Base-by-base conservation (phyloP, 371 early-diverging fungal species). In the Actinomortierella wolfii region DNA sequence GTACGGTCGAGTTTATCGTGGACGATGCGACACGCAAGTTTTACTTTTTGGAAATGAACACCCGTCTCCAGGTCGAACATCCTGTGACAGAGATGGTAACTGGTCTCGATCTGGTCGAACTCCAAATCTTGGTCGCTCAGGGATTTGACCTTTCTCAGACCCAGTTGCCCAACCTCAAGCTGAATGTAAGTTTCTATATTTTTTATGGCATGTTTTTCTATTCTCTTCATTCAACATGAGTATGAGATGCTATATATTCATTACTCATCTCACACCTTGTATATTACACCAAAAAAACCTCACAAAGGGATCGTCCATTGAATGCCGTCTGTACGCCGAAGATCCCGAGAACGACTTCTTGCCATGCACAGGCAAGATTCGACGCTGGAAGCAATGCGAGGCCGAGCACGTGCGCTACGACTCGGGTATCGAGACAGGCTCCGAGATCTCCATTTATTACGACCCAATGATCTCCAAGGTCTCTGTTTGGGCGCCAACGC, bases 71-170 rank as follows among this genome's bases (percentile, higher is more conserved):
- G 69, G 95, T 95, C 51, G 98, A 98, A 79, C 99, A 97, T 78
- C 96, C 97, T 26, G 93, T 97, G 54, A 97, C 98, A 15, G 99
- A 98, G 80, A 78, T 87, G 53, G 88, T 96, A 47, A 95, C 96
- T 44, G 93, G 92, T 0, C 67, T 94, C n/a, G 98, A 99, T 81
- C 80, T 99, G 17, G 97, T 97, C n/a, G 94, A 94, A 61, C 81
- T 87, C 59, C 91, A 92, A 80, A 80, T 93, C 15, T 65, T 83
- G 18, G 86, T 92, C 6, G 92, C 92, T 18, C 83, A 85, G 51
- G 88, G 76, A 17, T 70, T 59, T 43, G 67, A 76, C 21, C 59
- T 76, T 47, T 65, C 76, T 25, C 61, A 71, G 49, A 67, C 78
- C 11, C 51, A 65, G 42, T 66, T 78, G 23, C 65, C 78, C 29